Percentiles rank a stretch among this genome's conserved stretches.
phyloP scores from a whole-genome alignment of 2,329 filamentous ascomycete genomes.

The Plenodomus lindquistii region DNA sequence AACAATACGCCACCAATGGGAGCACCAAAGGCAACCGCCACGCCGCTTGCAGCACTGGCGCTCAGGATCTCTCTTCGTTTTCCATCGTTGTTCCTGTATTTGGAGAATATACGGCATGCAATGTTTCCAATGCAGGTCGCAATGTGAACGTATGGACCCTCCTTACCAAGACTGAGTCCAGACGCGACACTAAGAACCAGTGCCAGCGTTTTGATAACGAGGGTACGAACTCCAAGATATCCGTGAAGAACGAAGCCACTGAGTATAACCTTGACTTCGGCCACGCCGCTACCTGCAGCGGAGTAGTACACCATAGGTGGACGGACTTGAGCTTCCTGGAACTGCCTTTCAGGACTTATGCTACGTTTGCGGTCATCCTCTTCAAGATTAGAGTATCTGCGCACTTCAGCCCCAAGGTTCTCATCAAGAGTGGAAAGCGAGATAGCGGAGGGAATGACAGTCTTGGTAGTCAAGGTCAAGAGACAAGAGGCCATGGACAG shows the following conservation, averaged over 20 bases:
- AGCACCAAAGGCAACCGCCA: slow-evolving; percentile 92
- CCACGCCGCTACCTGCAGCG: slow-evolving; percentile 92
- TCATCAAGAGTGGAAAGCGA: slow-evolving; percentile 89
- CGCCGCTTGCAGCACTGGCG: slow-evolving; percentile 86
- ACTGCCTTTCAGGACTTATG: slow-evolving; percentile 47
- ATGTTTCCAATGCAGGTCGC: slow-evolving; percentile 95
- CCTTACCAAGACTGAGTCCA: slow-evolving; percentile 90
- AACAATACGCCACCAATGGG: slow-evolving; percentile 90
- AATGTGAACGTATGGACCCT: slow-evolving; percentile 96
- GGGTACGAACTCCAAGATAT: slow-evolving; percentile 85
- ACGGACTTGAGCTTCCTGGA: slow-evolving; percentile 44
- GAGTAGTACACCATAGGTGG: slow-evolving; percentile 93
- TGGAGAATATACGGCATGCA: slow-evolving; percentile 86
- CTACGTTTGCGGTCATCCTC: slow-evolving; percentile 49
- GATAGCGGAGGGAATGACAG: slow-evolving; percentile 85
- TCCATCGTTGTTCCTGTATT: slow-evolving; percentile 92
- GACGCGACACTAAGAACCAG: slow-evolving; percentile 89
- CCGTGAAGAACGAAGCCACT: slow-evolving; percentile 97
- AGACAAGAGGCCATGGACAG: slow-evolving; percentile 75
- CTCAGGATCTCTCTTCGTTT: slow-evolving; percentile 94
- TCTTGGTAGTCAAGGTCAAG: slow-evolving; percentile 88
- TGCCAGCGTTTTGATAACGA: slow-evolving; percentile 81
- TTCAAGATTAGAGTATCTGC: slow-evolving; percentile 45
- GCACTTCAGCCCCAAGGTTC: slow-evolving; percentile 72
- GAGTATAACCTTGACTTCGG: slow-evolving; percentile 96